Evolutionary conservation across 2,329 filamentous ascomycete genomes (phyloP).

Genomic region (Plectosphaerella sp.): DNA sequence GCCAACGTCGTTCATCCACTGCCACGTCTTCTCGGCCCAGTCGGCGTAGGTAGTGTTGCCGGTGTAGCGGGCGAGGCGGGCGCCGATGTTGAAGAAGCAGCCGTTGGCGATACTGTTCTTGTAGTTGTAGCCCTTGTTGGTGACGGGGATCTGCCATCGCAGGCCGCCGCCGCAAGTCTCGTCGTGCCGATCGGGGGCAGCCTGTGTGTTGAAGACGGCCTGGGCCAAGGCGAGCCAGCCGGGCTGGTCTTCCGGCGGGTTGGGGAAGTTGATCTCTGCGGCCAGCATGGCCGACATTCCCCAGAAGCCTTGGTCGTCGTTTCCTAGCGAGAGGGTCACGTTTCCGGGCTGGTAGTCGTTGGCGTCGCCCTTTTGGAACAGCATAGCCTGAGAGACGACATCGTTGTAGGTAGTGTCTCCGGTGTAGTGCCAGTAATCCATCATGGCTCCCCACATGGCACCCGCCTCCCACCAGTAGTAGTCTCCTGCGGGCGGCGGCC

Average conservation of each 20-base stretch:
- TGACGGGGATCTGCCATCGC: constrained; percentile 72
- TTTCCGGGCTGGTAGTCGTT: constrained; percentile 58
- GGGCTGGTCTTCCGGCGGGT: constrained; percentile 48
- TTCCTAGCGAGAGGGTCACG: constrained; percentile 52
- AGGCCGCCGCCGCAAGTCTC: constrained; percentile 63
- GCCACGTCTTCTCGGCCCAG: constrained; percentile 56
- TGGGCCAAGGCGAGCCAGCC: constrained; percentile 64
- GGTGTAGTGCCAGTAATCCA: constrained; percentile 68
- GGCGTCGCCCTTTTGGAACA: constrained; percentile 53
- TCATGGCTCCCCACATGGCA: constrained; percentile 62
- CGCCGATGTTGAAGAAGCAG: constrained; percentile 60
- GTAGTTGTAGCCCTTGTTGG: constrained; percentile 73
- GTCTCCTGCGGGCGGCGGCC: constrained; percentile 46
- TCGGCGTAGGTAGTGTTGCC: constrained; percentile 60
- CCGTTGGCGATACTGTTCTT: constrained; percentile 64
- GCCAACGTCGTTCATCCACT: constrained; percentile 53
- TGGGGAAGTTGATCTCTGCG: constrained; percentile 59
- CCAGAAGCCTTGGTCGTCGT: constrained; percentile 71
- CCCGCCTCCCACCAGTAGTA: constrained; percentile 76
- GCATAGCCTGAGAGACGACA: constrained; percentile 49
- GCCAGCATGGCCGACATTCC: constrained; percentile 63
- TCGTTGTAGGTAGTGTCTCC: constrained; percentile 61
- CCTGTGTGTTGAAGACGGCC: constrained; percentile 63
- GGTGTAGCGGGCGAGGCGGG: constrained; percentile 69
- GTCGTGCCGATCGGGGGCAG: constrained; percentile 57